Evolutionary conservation across 176 grass and related monocot genomes (phyloP).

Genomic region (Oropetium thomaeum): DNA sequence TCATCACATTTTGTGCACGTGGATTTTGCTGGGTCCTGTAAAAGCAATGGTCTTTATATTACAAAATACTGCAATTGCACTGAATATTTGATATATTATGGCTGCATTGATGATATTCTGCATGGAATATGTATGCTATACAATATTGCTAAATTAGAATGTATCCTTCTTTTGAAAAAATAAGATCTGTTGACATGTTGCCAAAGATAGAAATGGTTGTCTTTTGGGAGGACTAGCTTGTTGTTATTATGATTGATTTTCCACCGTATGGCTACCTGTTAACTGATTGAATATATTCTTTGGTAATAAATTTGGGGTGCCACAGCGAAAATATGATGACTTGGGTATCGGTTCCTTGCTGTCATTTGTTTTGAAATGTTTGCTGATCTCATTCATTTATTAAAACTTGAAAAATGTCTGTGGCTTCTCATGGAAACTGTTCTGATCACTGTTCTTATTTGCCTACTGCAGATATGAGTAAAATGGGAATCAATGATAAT

Average conservation of each 20-base stretch:
- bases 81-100: neutral
- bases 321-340: neutral
- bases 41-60: neutral
- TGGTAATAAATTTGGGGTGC: neutral
- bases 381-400: neutral
- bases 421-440: constrained; percentile 5
- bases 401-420: neutral
- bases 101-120: neutral
- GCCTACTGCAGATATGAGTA: constrained; percentile 38
- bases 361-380: neutral
- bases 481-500: constrained; percentile 55
- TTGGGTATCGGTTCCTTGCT: neutral
- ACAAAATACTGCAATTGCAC: neutral
- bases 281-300: neutral
- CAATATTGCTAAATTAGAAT: neutral
- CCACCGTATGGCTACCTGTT: neutral
- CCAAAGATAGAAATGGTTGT: neutral
- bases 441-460: neutral
- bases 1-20: neutral
- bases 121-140: neutral
- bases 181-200: neutral
- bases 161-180: neutral
- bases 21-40: neutral
- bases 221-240: neutral
- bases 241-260: neutral